A percentile compares a stretch with the other conserved stretches of the same genome.
phyloP scores from a whole-genome alignment of 2,329 filamentous ascomycete species.

The Sphaerulina vaccinii region DNA sequence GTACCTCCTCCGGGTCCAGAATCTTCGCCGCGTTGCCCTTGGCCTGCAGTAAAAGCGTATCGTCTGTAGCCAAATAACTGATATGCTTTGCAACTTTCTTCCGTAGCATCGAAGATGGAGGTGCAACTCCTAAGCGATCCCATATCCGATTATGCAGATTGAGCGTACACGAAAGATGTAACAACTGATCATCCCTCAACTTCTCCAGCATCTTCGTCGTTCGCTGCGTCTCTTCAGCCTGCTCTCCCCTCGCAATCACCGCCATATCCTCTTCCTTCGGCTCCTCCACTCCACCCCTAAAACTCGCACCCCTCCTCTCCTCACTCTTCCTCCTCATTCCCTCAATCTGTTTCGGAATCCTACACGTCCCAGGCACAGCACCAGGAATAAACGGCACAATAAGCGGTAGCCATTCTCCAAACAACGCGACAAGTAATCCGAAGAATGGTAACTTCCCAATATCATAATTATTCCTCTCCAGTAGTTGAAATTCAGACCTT shows the following conservation, averaged over 20 bases:
- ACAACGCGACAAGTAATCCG: slow-evolving; percentile 69
- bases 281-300: slow-evolving; percentile 62
- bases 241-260: slow-evolving; percentile 45
- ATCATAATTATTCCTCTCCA: slow-evolving; percentile 68
- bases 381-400: slow-evolving; percentile 69
- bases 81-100: slow-evolving; percentile 55
- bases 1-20: slow-evolving; percentile 42
- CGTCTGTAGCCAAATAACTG: slow-evolving; percentile 68
- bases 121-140: slow-evolving; percentile 47
- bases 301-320: slow-evolving; percentile 51
- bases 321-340: slow-evolving; percentile 57
- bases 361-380: slow-evolving; percentile 76
- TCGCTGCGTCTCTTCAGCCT: slow-evolving; percentile 46
- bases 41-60: slow-evolving; percentile 64
- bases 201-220: slow-evolving; percentile 18
- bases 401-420: slow-evolving; percentile 83
- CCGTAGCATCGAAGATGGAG: slow-evolving; percentile 54
- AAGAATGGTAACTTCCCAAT: slow-evolving; percentile 77
- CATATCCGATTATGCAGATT: slow-evolving; percentile 44
- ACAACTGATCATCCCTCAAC: slow-evolving; percentile 41
- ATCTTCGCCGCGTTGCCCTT: slow-evolving; percentile 57
- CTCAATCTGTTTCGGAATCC: slow-evolving; percentile 74
- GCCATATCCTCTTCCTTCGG: slow-evolving; percentile 64
- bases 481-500: slow-evolving; percentile 69
- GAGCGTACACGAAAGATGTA: slow-evolving; percentile 44